Conservation (phyloP, 176 grass and related monocot species). For the Chrysopogon serrulatus region DNA sequence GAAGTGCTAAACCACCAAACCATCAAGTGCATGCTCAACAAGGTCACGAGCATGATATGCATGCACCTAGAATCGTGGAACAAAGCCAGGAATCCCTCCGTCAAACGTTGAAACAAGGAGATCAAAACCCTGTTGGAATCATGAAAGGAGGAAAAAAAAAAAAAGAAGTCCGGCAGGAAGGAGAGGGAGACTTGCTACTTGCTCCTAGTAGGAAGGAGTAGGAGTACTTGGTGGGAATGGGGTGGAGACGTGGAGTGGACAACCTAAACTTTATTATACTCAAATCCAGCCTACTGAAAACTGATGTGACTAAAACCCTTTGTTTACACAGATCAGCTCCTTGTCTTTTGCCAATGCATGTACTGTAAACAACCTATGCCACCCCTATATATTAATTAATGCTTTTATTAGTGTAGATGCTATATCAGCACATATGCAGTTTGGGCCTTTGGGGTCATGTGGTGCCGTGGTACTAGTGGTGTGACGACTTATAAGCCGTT, state of each 20-base stretch:
- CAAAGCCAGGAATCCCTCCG: constrained; percentile 51
- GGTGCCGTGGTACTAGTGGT: background rate
- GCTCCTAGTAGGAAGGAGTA: background rate
- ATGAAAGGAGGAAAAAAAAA: background rate
- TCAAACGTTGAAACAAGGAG: background rate
- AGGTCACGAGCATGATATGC: background rate
- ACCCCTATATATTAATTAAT: background rate
- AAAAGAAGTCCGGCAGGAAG: background rate
- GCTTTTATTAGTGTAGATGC: background rate
- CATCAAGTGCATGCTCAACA: background rate
- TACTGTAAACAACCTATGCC: background rate
- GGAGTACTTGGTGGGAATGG: background rate
- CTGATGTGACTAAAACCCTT: constrained; percentile 29
- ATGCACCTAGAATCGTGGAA: constrained; percentile 35
- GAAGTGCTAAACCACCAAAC: background rate
- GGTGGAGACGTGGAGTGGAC: background rate
- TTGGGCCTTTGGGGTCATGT: background rate
- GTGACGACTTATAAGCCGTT: too few species aligned
- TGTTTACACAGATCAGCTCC: background rate
- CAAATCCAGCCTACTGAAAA: background rate
- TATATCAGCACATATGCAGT: constrained; percentile 6
- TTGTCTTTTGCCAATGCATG: constrained; percentile 20
- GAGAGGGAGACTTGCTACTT: background rate
- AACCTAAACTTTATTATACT: constrained; percentile 1
- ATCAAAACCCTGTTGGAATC: constrained; percentile 13